Evolutionary conservation across 805 yeast species (phyloP).

Genomic region (Cyberlindnera suaveolens): DNA sequence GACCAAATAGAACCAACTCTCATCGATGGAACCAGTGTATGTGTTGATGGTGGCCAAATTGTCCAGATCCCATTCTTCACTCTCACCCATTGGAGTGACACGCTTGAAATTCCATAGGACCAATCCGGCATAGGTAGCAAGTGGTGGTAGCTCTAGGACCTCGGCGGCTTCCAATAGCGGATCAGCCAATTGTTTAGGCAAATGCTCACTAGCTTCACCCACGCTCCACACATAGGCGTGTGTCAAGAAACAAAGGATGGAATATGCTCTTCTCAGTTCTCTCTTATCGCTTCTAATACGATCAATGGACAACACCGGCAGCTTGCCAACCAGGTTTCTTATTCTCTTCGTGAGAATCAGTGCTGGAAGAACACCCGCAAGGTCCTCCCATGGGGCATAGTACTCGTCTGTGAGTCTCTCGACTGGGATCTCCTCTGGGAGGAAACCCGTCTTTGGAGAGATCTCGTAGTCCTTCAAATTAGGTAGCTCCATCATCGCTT

Average conservation of each 20-base stretch:
- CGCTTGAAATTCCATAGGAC: constrained; percentile 84
- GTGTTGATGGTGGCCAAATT: constrained; percentile 76
- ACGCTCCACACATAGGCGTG: constrained; percentile 92
- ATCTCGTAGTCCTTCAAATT: constrained; percentile 60
- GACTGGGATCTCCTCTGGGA: constrained; percentile 66
- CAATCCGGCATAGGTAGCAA: constrained; percentile 83
- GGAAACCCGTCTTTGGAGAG: constrained; percentile 66
- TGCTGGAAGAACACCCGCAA: constrained; percentile 65
- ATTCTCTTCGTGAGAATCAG: constrained; percentile 60
- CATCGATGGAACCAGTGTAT: constrained; percentile 87
- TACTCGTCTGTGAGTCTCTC: constrained; percentile 51
- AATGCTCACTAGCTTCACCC: constrained; percentile 47
- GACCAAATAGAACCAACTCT: constrained; percentile 88
- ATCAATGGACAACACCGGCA: constrained; percentile 51
- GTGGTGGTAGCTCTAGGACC: constrained; percentile 68
- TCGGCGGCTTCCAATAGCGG: constrained; percentile 62
- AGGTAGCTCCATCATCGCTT: constrained; percentile 33
- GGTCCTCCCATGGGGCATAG: constrained; percentile 71
- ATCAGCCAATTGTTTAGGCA: constrained; percentile 63
- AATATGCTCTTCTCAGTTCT: constrained; percentile 75
- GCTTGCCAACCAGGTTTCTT: constrained; percentile 53
- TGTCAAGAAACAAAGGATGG: constrained; percentile 68
- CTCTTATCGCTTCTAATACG: constrained; percentile 32
- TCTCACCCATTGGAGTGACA: constrained; percentile 38
- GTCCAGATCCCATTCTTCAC: constrained; percentile 42